Evolutionary conservation across 2,329 filamentous ascomycete genomes (phyloP).

Genomic region (Cordyceps cateniannulata): DNA sequence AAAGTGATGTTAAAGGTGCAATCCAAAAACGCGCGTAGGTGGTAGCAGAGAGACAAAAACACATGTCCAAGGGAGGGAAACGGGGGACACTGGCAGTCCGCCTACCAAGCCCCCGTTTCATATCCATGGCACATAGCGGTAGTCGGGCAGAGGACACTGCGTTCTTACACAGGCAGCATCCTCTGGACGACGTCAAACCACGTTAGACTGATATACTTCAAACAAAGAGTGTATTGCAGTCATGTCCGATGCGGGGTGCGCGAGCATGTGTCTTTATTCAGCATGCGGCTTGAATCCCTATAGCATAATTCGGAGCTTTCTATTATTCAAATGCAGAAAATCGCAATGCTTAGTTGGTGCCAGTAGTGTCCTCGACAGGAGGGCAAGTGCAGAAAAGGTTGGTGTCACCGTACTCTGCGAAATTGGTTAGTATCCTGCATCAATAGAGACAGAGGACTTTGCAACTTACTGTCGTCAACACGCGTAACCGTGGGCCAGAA

Average conservation of each 20-base stretch:
- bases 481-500: slow-evolving; percentile 90
- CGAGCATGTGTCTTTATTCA: slow-evolving; percentile 14
- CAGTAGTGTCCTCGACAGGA: slow-evolving; percentile 62
- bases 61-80: background rate
- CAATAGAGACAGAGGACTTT: background rate
- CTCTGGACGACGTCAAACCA: slow-evolving; percentile 3
- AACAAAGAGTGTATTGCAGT: background rate
- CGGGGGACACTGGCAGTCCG: background rate
- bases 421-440: slow-evolving; percentile 6
- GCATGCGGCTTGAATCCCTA: slow-evolving; percentile 11
- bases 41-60: background rate
- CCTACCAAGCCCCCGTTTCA: background rate
- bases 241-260: slow-evolving; percentile 3
- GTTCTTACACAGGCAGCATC: background rate
- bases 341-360: slow-evolving; percentile 13
- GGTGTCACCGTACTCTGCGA: slow-evolving; percentile 73
- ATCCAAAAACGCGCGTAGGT: slow-evolving; percentile 5
- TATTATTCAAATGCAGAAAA: slow-evolving; percentile 14
- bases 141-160: background rate
- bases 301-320: slow-evolving; percentile 6
- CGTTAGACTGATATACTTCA: background rate
- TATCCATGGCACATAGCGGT: background rate
- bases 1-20: slow-evolving; percentile 6
- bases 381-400: slow-evolving; percentile 95
- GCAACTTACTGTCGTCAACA: slow-evolving; percentile 73